Evolutionary conservation across 2,329 filamentous ascomycete genomes (phyloP), one percentile per base, ranked within the genome.

Genomic region (Diaporthe humulicola): DNA sequence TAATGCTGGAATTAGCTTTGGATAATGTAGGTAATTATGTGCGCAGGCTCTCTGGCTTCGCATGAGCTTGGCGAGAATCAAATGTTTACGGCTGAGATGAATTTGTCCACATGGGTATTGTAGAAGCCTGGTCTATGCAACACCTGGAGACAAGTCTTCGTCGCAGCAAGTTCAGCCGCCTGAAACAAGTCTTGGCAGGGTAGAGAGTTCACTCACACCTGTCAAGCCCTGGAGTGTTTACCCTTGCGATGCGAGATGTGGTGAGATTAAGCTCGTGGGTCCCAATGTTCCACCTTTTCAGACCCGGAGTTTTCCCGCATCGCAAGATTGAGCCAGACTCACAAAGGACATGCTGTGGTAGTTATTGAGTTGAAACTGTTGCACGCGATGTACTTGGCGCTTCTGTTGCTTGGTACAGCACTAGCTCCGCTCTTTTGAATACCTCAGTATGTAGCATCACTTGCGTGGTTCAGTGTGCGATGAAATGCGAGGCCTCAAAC

Each of bases 251-350:
- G 30, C 6, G 9, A 36, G 30, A 60, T 8, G 33, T 40, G n/a
- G n/a, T 61, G 57, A 15, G 14, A 61, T 42, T 45, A 61, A 30
- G 38, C 38, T 61, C 40, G 58, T 61, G 58, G 58, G 58, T 61
- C 36, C 38, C 30, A 33, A 0, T 33, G 3, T 2, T 22, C 17
- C 8, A 25, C 28, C n/a, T 22, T 30, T 5, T 10, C 3, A 33
- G 40, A 64, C 19, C 38, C 40, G 40, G 33, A 48, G 40, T 48
- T 30, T 30, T 45, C 5, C 60, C 60, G 28, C n/a, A 2, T 48
- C 9, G 25, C 10, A n/a, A 30, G 17, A 64, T 4, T 50, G 38
- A 15, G 25, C 28, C 38, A 25, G 9, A 28, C 22, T 48, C 19
- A 25, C 60, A 64, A 45, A 19, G 22, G 19, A 30, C 15, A 2